Evolutionary conservation across 2,329 filamentous ascomycete genomes (phyloP), one percentile per base, ranked within the genome.

Genomic region (Curvularia spicifera): DNA sequence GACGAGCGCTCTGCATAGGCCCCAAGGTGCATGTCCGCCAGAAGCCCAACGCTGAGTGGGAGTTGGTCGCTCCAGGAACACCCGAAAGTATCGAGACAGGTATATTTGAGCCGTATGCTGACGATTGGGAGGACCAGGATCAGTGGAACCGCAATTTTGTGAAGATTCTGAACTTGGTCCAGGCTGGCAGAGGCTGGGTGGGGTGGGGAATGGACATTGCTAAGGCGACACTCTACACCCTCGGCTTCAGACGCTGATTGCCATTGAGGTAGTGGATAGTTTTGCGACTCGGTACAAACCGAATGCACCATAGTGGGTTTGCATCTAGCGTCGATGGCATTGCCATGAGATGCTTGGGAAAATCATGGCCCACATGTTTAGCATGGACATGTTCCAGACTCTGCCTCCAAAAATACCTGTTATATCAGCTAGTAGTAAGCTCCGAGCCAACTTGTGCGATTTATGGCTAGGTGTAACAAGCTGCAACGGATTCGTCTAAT

Each of bases 21-120:
- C 86, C 87, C 6, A 84, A 81, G 53, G 73, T 87, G 44, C 76
- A 80, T 66, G 72, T 84, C 37, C 72, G 78, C 48, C 76, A 79
- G 26, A 78, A 80, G 44, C 78, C 70, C 2, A 64, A 57, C 6
- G 73, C 73, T 37, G 66, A 75, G 52, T 75, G 70, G 72, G 60
- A 71, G 26, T 44, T 72, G 39, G 69, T 68, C 18, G 64, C 63
- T 5, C 62, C 70, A 8, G 67, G 67, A 6, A 61, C 68, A 3
- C 58, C 66, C 10, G 71, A 66, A 12, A 76, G 73, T 28, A 70
- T 67, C 45, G 78, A 81, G 51, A 76, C 76, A 33, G 83, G 82
- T 0, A 73, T 86, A 1, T 89, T 86, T 83, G 88, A 90, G 70
- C 78, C 82, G 44, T 87, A 86, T 70, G 85, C 81, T 0, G 78